Evolutionary conservation across 306 rosid species (phyloP).

Genomic region (Begonia masoniana): DNA sequence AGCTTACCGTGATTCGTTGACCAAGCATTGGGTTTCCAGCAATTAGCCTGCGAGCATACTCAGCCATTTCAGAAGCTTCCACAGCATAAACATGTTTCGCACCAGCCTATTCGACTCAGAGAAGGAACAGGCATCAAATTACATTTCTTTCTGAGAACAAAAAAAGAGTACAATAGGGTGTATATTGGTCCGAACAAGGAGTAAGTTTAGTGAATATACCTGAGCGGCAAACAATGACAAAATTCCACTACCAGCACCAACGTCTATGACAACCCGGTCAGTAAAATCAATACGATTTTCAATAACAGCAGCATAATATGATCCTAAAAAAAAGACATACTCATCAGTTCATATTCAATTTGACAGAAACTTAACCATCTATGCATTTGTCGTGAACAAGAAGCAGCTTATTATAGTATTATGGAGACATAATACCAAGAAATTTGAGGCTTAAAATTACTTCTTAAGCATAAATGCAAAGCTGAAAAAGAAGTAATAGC

Average conservation of each 20-base stretch:
- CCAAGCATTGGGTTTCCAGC: conserved; percentile 71
- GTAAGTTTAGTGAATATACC: conserved; percentile 28
- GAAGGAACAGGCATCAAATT: neutral
- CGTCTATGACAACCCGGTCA: conserved; percentile 91
- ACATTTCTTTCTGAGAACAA: neutral
- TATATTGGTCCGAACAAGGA: neutral
- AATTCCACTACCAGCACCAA: conserved; percentile 98
- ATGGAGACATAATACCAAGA: neutral
- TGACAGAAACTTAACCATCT: too few relatives aligned
- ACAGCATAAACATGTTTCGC: conserved; percentile 98
- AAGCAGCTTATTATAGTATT: neutral
- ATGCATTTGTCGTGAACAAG: neutral
- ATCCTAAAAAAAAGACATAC: conserved; percentile 35
- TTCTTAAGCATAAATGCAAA: neutral
- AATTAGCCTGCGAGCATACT: conserved; percentile 72
- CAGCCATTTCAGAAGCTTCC: conserved; percentile 99
- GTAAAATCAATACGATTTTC: conserved; percentile 77
- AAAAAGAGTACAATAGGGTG: neutral
- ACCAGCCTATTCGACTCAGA: conserved; percentile 54
- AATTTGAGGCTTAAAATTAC: neutral
- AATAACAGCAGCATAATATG: conserved; percentile 81
- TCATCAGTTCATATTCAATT: too few relatives aligned
- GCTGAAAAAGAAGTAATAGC: neutral
- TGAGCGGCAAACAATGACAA: conserved; percentile 97
- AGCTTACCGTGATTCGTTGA: conserved; percentile 78